Evolutionary conservation across 2,329 filamentous ascomycete species (phyloP).

Genomic region (Microsporum canis): DNA sequence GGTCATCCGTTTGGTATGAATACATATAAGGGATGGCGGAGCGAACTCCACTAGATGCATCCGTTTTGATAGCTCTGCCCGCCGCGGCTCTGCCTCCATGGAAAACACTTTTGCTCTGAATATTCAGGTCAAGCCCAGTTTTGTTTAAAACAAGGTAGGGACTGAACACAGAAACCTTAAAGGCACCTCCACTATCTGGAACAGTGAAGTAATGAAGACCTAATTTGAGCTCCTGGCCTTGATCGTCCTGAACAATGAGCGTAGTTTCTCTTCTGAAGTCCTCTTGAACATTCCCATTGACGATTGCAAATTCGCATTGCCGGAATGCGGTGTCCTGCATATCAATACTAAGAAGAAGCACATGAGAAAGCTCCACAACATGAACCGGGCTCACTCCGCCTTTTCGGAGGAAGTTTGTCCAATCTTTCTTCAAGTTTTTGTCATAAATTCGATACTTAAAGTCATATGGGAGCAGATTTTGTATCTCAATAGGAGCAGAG

Average conservation of each 20-base stretch:
- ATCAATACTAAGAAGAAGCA: conserved; percentile 83
- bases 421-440: conserved; percentile 96
- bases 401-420: conserved; percentile 95
- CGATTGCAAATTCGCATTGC: conserved; percentile 90
- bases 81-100: conserved; percentile 71
- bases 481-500: conserved; percentile 82
- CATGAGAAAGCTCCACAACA: conserved; percentile 87
- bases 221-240: conserved; percentile 66
- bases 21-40: conserved; percentile 92
- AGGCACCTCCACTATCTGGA: conserved; percentile 85
- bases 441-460: conserved; percentile 99
- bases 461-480: conserved; percentile 90
- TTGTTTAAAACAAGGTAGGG: conserved; percentile 94
- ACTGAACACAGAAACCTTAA: conserved; percentile 89
- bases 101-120: conserved; percentile 80
- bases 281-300: conserved; percentile 78
- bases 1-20: conserved; percentile 77
- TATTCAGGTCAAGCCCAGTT: conserved; percentile 76
- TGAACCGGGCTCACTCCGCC: conserved; percentile 95
- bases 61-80: conserved; percentile 58
- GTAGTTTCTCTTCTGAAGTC: conserved; percentile 78
- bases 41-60: conserved; percentile 43
- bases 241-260: conserved; percentile 71
- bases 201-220: conserved; percentile 84
- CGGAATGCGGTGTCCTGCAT: conserved; percentile 95